These are phyloP conservation scores for Coniosporium uncinatum DNA, from an alignment of 2,329 filamentous ascomycete species.

Conservation along the genomic window DNA sequence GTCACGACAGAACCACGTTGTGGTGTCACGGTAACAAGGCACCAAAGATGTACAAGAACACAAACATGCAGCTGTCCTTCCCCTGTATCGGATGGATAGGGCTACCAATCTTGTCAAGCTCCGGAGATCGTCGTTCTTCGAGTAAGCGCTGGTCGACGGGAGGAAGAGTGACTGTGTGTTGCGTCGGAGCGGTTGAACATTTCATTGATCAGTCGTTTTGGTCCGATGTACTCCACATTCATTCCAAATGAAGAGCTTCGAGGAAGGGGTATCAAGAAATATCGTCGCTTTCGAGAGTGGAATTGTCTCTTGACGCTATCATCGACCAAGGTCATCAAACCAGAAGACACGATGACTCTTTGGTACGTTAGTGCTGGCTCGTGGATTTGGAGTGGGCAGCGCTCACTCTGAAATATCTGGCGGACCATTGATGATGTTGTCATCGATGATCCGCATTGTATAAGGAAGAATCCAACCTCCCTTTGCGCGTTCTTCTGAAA, in stretches of 20 bases:
- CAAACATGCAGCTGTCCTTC: too few relatives aligned
- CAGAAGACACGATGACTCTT: conserved; percentile 87
- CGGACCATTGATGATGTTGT: conserved; percentile 58
- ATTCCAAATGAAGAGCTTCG: conserved; percentile 43
- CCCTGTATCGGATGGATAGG: too few relatives aligned
- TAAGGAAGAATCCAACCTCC: conserved; percentile 90
- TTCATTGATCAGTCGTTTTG: conserved; percentile 57
- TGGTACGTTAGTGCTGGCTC: background rate
- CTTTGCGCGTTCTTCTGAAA: conserved; percentile 64
- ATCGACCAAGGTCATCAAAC: conserved; percentile 82
- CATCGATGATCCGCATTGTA: conserved; percentile 85
- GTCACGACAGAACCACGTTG: too few relatives aligned
- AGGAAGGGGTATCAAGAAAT: conserved; percentile 44
- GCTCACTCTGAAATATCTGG: conserved; percentile 86
- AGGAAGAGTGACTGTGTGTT: too few relatives aligned
- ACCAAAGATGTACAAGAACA: too few relatives aligned
- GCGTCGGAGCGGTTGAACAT: conserved; percentile 60
- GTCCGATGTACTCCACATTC: conserved; percentile 56
- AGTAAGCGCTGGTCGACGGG: too few relatives aligned
- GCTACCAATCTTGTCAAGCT: too few relatives aligned
- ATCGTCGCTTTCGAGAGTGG: conserved; percentile 48
- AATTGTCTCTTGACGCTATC: conserved; percentile 84
- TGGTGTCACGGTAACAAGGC: too few relatives aligned
- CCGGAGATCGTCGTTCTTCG: too few relatives aligned
- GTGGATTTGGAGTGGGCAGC: background rate